These are phyloP conservation scores for Buxus sempervirens DNA, from an alignment of 164 flowering plant genomes.

Conservation along the genomic window DNA sequence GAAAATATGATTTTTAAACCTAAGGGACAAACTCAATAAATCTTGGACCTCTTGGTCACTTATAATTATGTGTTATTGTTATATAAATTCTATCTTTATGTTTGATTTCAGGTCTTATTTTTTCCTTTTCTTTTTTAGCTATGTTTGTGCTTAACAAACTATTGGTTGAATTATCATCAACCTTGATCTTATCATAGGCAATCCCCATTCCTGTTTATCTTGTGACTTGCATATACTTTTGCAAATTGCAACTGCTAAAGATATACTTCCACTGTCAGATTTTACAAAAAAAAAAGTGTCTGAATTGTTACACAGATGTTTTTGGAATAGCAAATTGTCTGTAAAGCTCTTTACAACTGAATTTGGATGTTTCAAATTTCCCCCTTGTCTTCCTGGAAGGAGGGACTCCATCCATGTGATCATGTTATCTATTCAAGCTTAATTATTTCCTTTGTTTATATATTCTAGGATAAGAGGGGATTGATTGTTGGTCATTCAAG, in stretches of 20 bases:
- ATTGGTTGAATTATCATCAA: neutral
- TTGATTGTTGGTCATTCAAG: neutral
- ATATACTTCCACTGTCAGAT: too few species aligned
- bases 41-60: neutral
- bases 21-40: too few species aligned
- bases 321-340: too few species aligned
- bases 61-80: neutral
- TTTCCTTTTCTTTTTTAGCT: too few species aligned
- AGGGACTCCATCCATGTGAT: neutral
- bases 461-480: neutral
- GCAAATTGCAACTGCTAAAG: too few species aligned
- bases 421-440: neutral
- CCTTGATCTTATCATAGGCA: neutral
- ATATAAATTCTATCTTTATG: neutral
- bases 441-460: neutral
- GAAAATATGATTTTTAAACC: neutral
- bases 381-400: neutral
- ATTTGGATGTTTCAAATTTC: too few species aligned
- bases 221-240: too few species aligned
- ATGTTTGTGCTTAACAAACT: neutral
- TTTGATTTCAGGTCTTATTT: too few species aligned
- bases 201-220: neutral
- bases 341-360: neutral
- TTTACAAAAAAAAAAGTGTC: too few species aligned
- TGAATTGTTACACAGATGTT: too few species aligned